phyloP scores from a whole-genome alignment of 352 stramenopile species.

The Pythium phragmiticola region DNA sequence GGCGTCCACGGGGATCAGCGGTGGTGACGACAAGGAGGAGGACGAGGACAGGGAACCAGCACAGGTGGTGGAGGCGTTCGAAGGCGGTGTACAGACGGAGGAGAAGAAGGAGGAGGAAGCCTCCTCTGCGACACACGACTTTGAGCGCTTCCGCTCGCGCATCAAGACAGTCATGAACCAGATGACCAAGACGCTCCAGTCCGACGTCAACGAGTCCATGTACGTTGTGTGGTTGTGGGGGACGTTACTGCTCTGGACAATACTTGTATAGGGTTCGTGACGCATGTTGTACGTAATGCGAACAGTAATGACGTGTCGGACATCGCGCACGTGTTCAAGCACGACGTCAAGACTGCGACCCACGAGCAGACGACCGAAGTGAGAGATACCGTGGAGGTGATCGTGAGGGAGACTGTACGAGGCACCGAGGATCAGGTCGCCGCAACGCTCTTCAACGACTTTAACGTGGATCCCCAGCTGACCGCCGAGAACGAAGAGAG shows the following conservation, averaged over 20 bases:
- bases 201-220: conserved; percentile 55
- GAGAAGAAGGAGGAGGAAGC: not conserved
- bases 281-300: not conserved
- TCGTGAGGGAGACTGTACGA: conserved; percentile 32
- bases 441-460: conserved; percentile 9
- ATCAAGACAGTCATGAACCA: conserved; percentile 54
- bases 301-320: conserved; percentile 39
- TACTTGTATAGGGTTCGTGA: not conserved
- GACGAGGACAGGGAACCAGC: not conserved
- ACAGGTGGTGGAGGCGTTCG: not conserved
- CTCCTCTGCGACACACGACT: not conserved
- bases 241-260: not conserved
- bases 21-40: not conserved
- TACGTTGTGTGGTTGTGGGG: conserved; percentile 27
- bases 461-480: not conserved
- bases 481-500: not conserved
- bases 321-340: conserved; percentile 54
- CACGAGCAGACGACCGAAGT: conserved; percentile 36
- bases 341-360: conserved; percentile 38
- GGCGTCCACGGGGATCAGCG: not conserved
- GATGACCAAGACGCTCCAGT: conserved; percentile 43
- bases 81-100: too few relatives aligned
- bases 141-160: conserved; percentile 43
- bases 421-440: conserved; percentile 25
- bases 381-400: conserved; percentile 45